These are phyloP conservation scores for Solanum appendiculatum DNA, from an alignment of 257 asterid genomes.

Conservation along the genomic window DNA sequence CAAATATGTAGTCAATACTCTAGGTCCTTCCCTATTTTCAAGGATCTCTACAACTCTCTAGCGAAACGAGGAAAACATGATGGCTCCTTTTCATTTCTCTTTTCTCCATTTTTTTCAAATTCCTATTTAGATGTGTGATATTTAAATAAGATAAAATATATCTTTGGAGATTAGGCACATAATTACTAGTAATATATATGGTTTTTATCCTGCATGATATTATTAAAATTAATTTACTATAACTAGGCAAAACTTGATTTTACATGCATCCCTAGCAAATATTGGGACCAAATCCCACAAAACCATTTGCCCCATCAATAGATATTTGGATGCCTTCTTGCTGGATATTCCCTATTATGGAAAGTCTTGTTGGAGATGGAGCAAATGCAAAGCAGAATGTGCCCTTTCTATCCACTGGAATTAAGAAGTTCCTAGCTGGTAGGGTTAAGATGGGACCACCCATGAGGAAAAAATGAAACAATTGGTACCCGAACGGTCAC, in stretches of 20 bases:
- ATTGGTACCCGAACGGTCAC: conserved; percentile 87
- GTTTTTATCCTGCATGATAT: not conserved
- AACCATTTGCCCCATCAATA: conserved; percentile 65
- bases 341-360: conserved; percentile 86
- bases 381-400: conserved; percentile 92
- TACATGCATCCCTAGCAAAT: conserved; percentile 33
- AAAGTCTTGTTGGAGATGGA: conserved; percentile 60
- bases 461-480: conserved; percentile 60
- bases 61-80: not conserved
- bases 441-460: conserved; percentile 85
- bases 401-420: conserved; percentile 77
- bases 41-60: not conserved
- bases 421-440: conserved; percentile 76
- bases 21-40: not conserved
- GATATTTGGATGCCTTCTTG: conserved; percentile 91
- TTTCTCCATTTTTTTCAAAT: not conserved
- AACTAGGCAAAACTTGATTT: not conserved
- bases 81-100: not conserved
- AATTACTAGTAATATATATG: not conserved
- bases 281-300: conserved; percentile 88
- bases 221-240: not conserved
- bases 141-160: no score
- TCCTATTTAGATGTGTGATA: not conserved
- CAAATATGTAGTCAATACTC: not conserved
- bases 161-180: not conserved